Conservation (phyloP, 2,329 filamentous ascomycete genomes). For the Colletotrichum phormii region DNA sequence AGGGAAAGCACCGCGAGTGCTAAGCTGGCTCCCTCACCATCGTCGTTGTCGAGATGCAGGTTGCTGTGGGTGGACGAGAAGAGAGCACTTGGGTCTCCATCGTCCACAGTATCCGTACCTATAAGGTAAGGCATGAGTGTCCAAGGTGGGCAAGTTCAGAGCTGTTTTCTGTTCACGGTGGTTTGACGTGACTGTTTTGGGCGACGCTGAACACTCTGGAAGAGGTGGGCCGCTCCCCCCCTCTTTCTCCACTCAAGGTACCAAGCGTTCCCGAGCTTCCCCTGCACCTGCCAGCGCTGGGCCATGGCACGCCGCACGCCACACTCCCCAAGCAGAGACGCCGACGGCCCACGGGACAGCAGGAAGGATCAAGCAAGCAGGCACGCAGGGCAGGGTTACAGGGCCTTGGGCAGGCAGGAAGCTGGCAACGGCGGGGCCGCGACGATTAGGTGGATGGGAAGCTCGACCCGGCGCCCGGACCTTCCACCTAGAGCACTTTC, state of each 20-base stretch:
- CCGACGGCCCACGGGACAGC: background rate
- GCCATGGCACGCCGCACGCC: conserved; percentile 14
- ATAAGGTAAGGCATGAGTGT: background rate
- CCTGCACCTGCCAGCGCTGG: conserved; percentile 18
- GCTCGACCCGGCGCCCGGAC: background rate
- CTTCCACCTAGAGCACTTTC: conserved; percentile 4
- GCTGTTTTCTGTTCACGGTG: background rate
- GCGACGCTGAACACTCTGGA: background rate
- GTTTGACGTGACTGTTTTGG: conserved; percentile 3
- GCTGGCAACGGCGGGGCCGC: background rate
- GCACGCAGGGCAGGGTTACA: background rate
- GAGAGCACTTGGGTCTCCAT: too few species aligned
- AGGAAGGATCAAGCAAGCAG: too few species aligned
- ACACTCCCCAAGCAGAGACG: background rate
- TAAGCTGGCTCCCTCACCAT: background rate
- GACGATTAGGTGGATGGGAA: background rate
- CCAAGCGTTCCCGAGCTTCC: conserved; percentile 22
- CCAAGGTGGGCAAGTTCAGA: background rate
- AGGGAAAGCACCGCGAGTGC: background rate
- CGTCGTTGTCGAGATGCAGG: background rate
- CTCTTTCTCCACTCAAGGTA: conserved; percentile 20
- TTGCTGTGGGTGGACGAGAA: too few species aligned
- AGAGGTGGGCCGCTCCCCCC: conserved; percentile 9
- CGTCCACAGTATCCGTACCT: too few species aligned
- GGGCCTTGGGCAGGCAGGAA: conserved; percentile 2